phyloP scores from a whole-genome alignment of 208 protist genomes.

The Wallacemonas collosoma region DNA sequence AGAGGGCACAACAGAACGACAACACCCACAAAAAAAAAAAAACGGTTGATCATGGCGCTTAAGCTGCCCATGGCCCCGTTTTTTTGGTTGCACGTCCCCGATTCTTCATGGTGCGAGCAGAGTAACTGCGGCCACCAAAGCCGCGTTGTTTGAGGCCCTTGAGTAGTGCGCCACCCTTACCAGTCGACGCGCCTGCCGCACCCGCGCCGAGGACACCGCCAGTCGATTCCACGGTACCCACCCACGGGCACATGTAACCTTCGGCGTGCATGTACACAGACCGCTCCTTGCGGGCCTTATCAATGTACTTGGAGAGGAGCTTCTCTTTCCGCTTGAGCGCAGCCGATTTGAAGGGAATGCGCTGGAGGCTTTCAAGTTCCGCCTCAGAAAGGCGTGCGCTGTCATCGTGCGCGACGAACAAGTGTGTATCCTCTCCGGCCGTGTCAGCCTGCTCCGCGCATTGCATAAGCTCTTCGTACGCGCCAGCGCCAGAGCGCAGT shows the following conservation, averaged over 20 bases:
- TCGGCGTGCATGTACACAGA: constrained; percentile 86
- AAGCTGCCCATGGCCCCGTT: constrained; percentile 84
- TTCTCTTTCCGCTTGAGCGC: constrained; percentile 40
- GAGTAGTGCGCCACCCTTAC: constrained; percentile 51
- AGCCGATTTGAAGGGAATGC: constrained; percentile 39
- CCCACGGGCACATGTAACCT: constrained; percentile 90
- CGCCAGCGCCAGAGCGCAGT: constrained; percentile 54
- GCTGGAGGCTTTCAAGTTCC: constrained; percentile 26
- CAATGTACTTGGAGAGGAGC: constrained; percentile 78
- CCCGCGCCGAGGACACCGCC: constrained; percentile 14
- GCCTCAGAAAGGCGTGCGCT: constrained; percentile 42
- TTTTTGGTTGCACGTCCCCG: constrained; percentile 81
- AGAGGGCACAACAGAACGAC: too few relatives aligned
- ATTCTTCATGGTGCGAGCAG: constrained; percentile 71
- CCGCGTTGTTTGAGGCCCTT: constrained; percentile 68
- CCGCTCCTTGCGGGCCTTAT: constrained; percentile 62
- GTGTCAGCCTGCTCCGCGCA: constrained; percentile 31
- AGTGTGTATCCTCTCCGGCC: constrained; percentile 14
- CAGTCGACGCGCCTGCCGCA: constrained; percentile 22
- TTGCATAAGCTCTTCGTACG: constrained; percentile 62
- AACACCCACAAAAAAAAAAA: neutral
- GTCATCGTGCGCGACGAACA: constrained; percentile 47
- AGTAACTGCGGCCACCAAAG: constrained; percentile 88
- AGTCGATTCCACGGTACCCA: constrained; percentile 34
- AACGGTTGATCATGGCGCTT: constrained; percentile 3